phyloP scores from a whole-genome alignment of 2,329 filamentous ascomycete genomes.

The Aspergillus sp. region DNA sequence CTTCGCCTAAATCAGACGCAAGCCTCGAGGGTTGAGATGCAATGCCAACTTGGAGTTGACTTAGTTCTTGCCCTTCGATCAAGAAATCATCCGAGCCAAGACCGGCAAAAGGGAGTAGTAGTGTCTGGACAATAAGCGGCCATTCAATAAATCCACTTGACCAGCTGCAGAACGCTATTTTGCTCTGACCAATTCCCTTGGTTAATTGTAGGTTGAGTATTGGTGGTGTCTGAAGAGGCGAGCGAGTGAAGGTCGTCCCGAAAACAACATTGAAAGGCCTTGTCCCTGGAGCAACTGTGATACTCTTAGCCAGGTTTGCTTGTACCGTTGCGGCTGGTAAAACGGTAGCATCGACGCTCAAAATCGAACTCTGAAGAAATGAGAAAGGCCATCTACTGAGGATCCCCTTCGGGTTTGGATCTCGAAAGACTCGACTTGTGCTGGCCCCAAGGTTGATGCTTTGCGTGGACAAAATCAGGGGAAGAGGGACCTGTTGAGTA shows the following conservation, averaged over 20 bases:
- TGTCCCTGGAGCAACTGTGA: conserved; percentile 32
- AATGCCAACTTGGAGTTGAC: conserved; percentile 36
- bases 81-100: conserved; percentile 25
- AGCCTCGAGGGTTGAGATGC: conserved; percentile 24
- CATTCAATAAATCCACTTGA: conserved; percentile 38
- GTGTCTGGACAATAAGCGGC: conserved; percentile 27
- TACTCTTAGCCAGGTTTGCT: conserved; percentile 28
- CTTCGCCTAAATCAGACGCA: conserved; percentile 14
- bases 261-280: conserved; percentile 34
- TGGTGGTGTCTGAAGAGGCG: conserved; percentile 29
- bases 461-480: conserved; percentile 27
- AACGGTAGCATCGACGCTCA: conserved; percentile 28
- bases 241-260: conserved; percentile 29
- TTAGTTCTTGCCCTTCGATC: conserved; percentile 20
- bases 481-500: conserved; percentile 29
- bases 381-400: conserved; percentile 30
- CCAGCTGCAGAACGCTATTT: conserved; percentile 36
- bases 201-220: conserved; percentile 31
- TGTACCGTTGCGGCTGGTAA: conserved; percentile 33
- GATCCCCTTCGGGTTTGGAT: conserved; percentile 27
- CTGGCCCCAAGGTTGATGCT: conserved; percentile 34
- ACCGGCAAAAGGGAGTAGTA: conserved; percentile 24
- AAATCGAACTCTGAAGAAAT: conserved; percentile 31
- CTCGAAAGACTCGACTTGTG: conserved; percentile 29
- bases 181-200: conserved; percentile 31